Percentiles rank a stretch among this genome's conserved stretches.
Evolutionary conservation across 176 grass and related monocot species (phyloP).

Genomic region (Aegilops umbellulata): DNA sequence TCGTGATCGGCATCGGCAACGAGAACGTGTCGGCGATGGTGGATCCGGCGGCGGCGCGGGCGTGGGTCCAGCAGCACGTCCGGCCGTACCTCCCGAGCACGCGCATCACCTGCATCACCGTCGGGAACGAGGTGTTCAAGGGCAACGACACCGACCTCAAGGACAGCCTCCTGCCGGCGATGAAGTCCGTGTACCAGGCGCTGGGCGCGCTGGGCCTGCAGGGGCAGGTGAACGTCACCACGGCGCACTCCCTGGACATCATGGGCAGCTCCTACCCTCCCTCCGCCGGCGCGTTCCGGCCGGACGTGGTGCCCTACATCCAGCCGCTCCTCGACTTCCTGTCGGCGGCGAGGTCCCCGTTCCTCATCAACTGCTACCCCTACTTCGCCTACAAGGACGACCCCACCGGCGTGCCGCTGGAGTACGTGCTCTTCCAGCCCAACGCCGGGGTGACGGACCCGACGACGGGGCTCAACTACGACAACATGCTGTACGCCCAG

Average conservation of each 20-base stretch:
- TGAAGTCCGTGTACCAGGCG: conserved; percentile 64
- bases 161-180: conserved; percentile 62
- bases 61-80: conserved; percentile 75
- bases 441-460: conserved; percentile 62
- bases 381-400: conserved; percentile 88
- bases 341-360: conserved; percentile 60
- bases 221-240: conserved; percentile 69
- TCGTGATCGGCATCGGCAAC: conserved; percentile 80
- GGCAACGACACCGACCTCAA: conserved; percentile 70
- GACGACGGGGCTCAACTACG: conserved; percentile 71
- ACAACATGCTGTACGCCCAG: conserved; percentile 98
- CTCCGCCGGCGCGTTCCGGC: conserved; percentile 63
- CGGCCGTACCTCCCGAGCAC: conserved; percentile 57
- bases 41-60: conserved; percentile 47
- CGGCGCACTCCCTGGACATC: conserved; percentile 80
- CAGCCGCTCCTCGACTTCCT: conserved; percentile 72
- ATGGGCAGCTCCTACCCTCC: conserved; percentile 78
- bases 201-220: conserved; percentile 51
- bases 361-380: conserved; percentile 90
- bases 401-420: conserved; percentile 52
- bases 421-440: conserved; percentile 83
- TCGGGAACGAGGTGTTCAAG: conserved; percentile 96
- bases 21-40: conserved; percentile 68
- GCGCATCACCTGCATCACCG: conserved; percentile 82
- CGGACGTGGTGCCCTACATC: conserved; percentile 57